Conservation (phyloP, 192 early-diverging fungal genomes). For the Podila epigama region DNA sequence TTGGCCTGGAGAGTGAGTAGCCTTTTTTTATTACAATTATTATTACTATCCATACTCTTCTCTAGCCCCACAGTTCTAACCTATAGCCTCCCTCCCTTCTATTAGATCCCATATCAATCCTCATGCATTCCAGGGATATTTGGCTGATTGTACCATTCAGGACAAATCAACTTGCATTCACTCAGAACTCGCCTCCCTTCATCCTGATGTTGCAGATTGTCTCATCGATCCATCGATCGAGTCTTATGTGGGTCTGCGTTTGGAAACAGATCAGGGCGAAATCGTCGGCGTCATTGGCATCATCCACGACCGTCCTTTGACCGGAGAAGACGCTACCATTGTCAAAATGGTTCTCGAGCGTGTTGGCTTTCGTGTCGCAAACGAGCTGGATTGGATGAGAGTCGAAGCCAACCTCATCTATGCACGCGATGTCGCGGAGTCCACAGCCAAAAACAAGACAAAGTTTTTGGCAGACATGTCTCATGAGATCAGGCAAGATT, state of each 20-base stretch:
- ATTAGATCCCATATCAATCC: constrained; percentile 36
- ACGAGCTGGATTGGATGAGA: constrained; percentile 53
- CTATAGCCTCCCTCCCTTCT: not conserved
- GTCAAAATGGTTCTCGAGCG: constrained; percentile 36
- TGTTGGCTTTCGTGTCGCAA: constrained; percentile 40
- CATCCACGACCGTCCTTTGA: constrained; percentile 44
- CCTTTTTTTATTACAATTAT: not conserved
- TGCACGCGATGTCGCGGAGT: constrained; percentile 54
- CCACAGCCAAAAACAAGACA: constrained; percentile 61
- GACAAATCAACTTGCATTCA: constrained; percentile 32
- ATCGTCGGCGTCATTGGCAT: constrained; percentile 51
- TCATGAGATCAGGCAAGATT: constrained; percentile 51
- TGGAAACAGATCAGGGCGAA: constrained; percentile 42
- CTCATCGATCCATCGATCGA: constrained; percentile 30
- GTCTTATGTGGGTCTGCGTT: constrained; percentile 50
- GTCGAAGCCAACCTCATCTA: constrained; percentile 48
- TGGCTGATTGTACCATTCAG: constrained; percentile 45
- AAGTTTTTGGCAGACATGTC: constrained; percentile 65
- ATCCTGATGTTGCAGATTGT: constrained; percentile 35
- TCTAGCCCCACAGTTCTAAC: no score
- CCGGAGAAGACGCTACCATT: constrained; percentile 24
- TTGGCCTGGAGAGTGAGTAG: constrained; percentile 42
- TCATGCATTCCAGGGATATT: constrained; percentile 43
- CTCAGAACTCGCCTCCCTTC: constrained; percentile 7
- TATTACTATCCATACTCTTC: not conserved